Base-by-base conservation (phyloP, 768 basidiomycete species). In the Podaxis sp. region DNA sequence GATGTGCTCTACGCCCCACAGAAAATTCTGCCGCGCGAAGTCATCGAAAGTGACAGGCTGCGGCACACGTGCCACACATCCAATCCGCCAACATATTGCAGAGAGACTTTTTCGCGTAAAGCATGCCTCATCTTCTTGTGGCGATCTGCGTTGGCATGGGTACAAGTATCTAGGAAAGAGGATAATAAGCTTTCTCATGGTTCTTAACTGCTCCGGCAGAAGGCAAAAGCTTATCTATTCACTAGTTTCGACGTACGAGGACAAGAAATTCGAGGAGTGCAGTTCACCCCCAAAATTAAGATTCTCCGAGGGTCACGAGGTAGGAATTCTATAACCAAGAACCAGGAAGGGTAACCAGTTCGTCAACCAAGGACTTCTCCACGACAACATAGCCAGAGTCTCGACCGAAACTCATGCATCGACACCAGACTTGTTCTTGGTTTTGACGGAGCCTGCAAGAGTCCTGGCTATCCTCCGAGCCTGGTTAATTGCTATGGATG, bases 401-500 rank as follows among this genome's bases (percentile, higher is more conserved):
- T 5, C 40, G 20, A 6, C 30, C 30, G 4, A 48, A 54, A 30
- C 44, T 62, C 60, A 54, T 24, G 44, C 60, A 33, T 33, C 12
- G 17, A 26, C 54, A 56, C 44, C 53, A 24, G 36, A 38, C 38
- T n/a, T 48, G n/a, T 38, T 50, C 48, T 53, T 62, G 4, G 2
- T 22, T 10, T 30, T 56, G 11, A 62, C 11, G 0, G 30, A n/a
- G 7, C 46, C 55, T 4, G 56, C 22, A 2, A 36, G 40, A 1
- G 24, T 40, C 41, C 30, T 48, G 36, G 50, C 13, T 15, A 56
- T 12, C 10, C 26, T 56, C 37, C 41, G 54, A 2, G 46, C 61
- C 38, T 56, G 54, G n/a, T 56, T 28, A n/a, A 56, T 15, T 30
- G 49, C 61, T 62, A 49, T 13, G 38, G 20, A 40, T 62, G 36